Evolutionary conservation across 106 monocot genomes (phyloP), one percentile per base, ranked within the genome.

Genomic region (Agapanthus africanus): DNA sequence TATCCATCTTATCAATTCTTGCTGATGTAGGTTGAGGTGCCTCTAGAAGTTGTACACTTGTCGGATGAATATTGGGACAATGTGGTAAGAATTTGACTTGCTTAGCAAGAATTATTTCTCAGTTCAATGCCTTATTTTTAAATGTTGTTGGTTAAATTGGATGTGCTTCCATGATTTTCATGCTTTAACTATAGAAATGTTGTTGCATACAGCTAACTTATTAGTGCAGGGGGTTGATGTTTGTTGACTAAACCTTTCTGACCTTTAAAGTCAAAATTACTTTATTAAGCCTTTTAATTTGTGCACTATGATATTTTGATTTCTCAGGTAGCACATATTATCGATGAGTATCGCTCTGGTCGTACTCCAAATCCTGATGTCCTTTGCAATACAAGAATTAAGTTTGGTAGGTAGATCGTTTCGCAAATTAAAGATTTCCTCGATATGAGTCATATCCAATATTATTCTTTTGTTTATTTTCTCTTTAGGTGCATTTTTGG

Each of bases 321-420:
- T 38, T 54, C 39, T 59, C 54, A 95, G 91, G 95, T 97, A 31
- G 91, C 91, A 67, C 82, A 97, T 72, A 89, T 97, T 13, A 97
- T 97, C 47, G 70, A 64, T 44, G 97, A 97, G 72, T 97, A 92
- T 73, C 89, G 82, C n/a, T 78, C 70, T 77, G 97, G 97, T 5
- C 91, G 82, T 30, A 97, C 97, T 54, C 97, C 97, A 61, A 97
- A 97, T 84, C 97, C 97, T 73, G 97, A 97, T 72, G 87, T 97
- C 46, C 88, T 97, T 73, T 97, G 97, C 78, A 97, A 97, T 79
- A 89, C 97, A 62, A 86, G 97, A 82, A 97, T 97, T 61, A 97
- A 97, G 63, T 97, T 97, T 87, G 97, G 97, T 95, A 78, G 41
- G 70, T 47, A 26, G 14, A 16, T 46, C 26, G 59, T 59, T 14